Conservation (phyloP, 352 stramenopile species). For the Globisporangium radiosum region DNA sequence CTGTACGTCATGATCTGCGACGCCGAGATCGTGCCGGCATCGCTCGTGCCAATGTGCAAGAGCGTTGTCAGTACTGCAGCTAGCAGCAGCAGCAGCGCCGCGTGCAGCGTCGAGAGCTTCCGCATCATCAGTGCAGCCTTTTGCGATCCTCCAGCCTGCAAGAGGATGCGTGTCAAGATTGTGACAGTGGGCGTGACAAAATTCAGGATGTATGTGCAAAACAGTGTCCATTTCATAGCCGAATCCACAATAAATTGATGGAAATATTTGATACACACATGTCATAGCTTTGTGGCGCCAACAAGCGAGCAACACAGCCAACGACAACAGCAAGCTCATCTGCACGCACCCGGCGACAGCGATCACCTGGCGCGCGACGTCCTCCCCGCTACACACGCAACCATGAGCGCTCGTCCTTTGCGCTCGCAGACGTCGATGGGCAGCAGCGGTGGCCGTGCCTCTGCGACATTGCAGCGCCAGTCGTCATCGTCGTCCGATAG, state of each 20-base stretch:
- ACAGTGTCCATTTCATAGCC: not conserved
- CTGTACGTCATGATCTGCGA: slow-evolving; percentile 26
- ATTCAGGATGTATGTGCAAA: not conserved
- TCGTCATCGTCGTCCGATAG: slow-evolving; percentile 10
- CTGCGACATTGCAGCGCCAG: slow-evolving; percentile 12
- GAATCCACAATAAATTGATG: too few relatives aligned
- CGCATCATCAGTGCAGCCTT: not conserved
- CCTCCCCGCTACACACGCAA: not conserved
- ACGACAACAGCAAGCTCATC: not conserved
- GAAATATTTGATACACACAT: too few relatives aligned
- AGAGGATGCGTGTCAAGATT: not conserved
- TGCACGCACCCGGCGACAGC: too few relatives aligned
- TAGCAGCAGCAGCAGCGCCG: not conserved
- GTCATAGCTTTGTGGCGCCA: too few relatives aligned
- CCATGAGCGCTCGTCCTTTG: slow-evolving; percentile 7
- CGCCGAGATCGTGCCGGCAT: not conserved
- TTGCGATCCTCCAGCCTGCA: not conserved
- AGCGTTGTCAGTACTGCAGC: not conserved
- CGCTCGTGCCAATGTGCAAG: not conserved
- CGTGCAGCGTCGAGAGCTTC: not conserved
- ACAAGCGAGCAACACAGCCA: not conserved
- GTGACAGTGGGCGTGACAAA: not conserved
- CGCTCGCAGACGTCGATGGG: slow-evolving; percentile 10
- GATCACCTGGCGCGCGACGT: not conserved
- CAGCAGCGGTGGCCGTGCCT: not conserved